These are phyloP conservation scores for sunflower (Helianthus annuus) DNA, from an alignment of 129 eudicot genomes.

Conservation along the genomic window DNA sequence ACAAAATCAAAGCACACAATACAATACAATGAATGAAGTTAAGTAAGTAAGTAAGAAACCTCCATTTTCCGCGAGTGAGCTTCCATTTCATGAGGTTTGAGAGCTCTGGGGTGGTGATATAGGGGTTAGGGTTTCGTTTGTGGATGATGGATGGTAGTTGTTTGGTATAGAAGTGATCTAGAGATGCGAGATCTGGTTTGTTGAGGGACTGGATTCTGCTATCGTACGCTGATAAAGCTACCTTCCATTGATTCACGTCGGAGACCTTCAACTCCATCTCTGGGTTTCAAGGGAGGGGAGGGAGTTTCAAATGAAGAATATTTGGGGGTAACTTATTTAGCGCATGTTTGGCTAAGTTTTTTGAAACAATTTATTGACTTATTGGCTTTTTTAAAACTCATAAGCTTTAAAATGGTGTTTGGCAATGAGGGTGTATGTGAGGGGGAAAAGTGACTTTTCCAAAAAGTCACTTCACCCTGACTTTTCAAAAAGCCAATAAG, in stretches of 20 bases:
- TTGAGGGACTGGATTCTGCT: constrained; percentile 42
- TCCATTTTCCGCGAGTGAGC: constrained; percentile 86
- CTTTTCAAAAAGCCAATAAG: too few relatives aligned
- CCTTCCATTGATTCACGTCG: constrained; percentile 52
- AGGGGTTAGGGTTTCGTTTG: constrained; percentile 66
- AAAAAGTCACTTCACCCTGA: too few relatives aligned
- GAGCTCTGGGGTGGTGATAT: constrained; percentile 75
- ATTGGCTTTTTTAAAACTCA: too few relatives aligned
- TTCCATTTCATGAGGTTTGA: constrained; percentile 87
- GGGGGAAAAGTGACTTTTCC: too few relatives aligned
- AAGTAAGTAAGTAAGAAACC: constrained; percentile 18
- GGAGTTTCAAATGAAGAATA: background rate
- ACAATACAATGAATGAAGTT: too few relatives aligned
- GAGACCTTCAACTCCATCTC: constrained; percentile 53
- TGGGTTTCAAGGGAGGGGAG: background rate
- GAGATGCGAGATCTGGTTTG: constrained; percentile 55
- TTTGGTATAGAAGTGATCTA: constrained; percentile 65
- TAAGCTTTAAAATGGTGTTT: too few relatives aligned
- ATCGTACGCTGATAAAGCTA: constrained; percentile 54
- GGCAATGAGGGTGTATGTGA: too few relatives aligned
- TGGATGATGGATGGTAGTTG: constrained; percentile 60
- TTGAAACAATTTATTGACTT: too few relatives aligned
- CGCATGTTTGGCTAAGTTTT: too few relatives aligned
- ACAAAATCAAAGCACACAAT: background rate
- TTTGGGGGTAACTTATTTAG: too few relatives aligned